Base-by-base conservation (phyloP, 75 land plant species). In the Pseudotsuga menziesii region DNA sequence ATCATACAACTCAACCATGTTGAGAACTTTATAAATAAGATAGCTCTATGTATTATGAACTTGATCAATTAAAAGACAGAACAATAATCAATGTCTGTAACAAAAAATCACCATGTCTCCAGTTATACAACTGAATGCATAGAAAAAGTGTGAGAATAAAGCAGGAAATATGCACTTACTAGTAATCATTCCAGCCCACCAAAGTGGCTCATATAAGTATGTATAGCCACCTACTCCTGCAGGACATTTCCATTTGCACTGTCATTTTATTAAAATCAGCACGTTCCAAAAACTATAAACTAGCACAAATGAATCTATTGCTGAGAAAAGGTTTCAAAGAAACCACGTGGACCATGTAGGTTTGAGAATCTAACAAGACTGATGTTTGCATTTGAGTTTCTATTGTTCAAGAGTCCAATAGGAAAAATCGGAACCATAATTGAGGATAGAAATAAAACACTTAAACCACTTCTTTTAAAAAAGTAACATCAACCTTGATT, bases 171-270 rank as follows among this genome's bases (percentile, higher is more conserved):
- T 48, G 60, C 57, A 77, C 89, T 85, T 83, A 91, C 94, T 93
- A 15, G 89, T 86, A 27, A 89, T 82, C 96, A 93, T 91, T 57
- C 96, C 96, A 4, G 80, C 29, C 96, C 96, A 93, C 96, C 96
- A 93, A 23, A 93, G 72, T 60, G 96, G 96, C 81, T 93, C 96
- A 48, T 81, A 73, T 62, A 93, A 81, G 78, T 93, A 93, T 48
- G 90, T 76, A 73, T 52, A 73, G 52, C 84, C 84, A 27, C 84
- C 86, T 26, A 75, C 59, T 60, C 85, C 85, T 83, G 79, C 57
- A 16, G 56, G 27, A 41, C 56, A 54, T 74, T 54, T 5, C 39
- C 72, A 67, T 67, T 11, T n/a, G 22, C 20, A 39, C 23, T 36
- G 23, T 39, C n/a, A 67, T 19, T 20, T 17, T 3, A n/a, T 8